Base-by-base conservation (phyloP, 148 eudicot genomes). In the Camellia granthamiana region DNA sequence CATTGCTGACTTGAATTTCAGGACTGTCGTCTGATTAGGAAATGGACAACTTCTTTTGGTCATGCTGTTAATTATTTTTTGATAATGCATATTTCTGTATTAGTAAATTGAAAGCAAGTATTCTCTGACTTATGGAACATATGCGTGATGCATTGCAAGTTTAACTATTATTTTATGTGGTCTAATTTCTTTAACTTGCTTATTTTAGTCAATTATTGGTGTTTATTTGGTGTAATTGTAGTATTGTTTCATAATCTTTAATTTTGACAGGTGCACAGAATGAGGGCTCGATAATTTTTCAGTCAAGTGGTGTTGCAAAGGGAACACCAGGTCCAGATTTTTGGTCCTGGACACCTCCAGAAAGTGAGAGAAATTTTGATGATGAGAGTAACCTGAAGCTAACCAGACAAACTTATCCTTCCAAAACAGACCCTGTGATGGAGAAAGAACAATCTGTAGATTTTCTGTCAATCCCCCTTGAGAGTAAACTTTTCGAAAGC, bases 261-360 rank as follows among this genome's bases (percentile, higher is more conserved):
- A n/a, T 54, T 78, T 79, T 75, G 70, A 73, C 84, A 86, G 87
- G 83, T 43, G 59, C 10, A 41, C 58, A 81, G 59, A 77, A 47
- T 61, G 79, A 77, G 79, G 84, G 65, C 76, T 80, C 59, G 10
- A 72, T 78, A 54, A 49, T 75, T 21, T 71, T 79, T 71, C 82
- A 77, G 49, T 79, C 89, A 41, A 74, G 82, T 72, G 82, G 69
- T 76, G 78, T 84, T 49, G 77, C 49, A 60, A 86, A 52, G 65
- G 86, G 77, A 74, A 81, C 95, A 41, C 98, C 98, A 1, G 98
- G 98, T 77, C 94, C 98, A 56, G 83, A 85, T 80, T 95, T 95
- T 80, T 95, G 98, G 98, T 86, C 93, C 38, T 95, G 98, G 98
- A 81, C 88, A 51, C 98, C 98, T 56, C 97, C 97, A 3, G 86